Evolutionary conservation across 2,329 filamentous ascomycete species (phyloP), one percentile per base, ranked within the genome.

Genomic region (Ceratocystis colombiana): DNA sequence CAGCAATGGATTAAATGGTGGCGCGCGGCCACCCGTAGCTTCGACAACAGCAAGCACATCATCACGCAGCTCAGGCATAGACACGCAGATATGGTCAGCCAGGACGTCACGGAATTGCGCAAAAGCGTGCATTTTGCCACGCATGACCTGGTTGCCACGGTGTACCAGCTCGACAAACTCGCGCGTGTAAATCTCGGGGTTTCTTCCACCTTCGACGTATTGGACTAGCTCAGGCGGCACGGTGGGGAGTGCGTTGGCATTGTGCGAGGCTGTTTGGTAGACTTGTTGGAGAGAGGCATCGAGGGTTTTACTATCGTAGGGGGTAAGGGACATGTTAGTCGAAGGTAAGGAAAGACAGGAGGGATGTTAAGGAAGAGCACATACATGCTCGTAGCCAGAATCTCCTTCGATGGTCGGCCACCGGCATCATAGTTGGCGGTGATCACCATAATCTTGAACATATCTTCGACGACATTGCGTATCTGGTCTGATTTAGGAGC

Each of bases 111-210:
- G 77, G 72, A 88, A 87, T 37, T 75, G 71, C 10, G 73, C 78
- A 72, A 88, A 88, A 45, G 85, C 85, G 71, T 76, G 73, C 74
- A 80, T 78, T 77, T 88, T 88, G 66, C 86, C 86, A 71, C 81
- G 79, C 77, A 86, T 80, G 68, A 86, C 76, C 78, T 88, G 86
- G 76, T 88, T 88, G 50, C 81, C 79, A 61, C 84, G 78, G 65
- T 85, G 77, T 28, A 86, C 84, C 64, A 86, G 78, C 80, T 88
- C 86, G 71, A 88, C 85, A 71, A 88, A 88, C 77, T 88, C 86
- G 71, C 86, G 80, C 65, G 86, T 88, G 78, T 88, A 88, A 71
- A 88, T 88, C 75, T 88, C 86, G 1, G 86, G 86, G 77, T 88
- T 88, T 63, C 86, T 84, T 57, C 86, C 85, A 72, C 84, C 83